A percentile compares a stretch with the other conserved stretches of the same genome.
Conservation (phyloP, 1,284 basidiomycete genomes). For the Grifola frondosa region DNA sequence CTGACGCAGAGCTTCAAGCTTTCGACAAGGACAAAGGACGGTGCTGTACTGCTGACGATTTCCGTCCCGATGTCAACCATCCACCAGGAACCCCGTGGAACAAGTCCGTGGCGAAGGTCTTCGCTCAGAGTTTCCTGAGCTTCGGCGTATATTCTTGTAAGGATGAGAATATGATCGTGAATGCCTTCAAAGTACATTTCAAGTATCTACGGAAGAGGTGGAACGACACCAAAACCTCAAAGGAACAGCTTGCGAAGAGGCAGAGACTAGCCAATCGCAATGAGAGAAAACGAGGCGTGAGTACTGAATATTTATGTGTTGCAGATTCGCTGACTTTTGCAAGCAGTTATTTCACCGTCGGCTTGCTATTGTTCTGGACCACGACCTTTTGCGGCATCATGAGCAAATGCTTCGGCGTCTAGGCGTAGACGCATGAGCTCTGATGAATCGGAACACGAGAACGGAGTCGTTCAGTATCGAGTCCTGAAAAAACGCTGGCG, state of each 20-base stretch:
- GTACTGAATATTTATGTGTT: not conserved
- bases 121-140: not conserved
- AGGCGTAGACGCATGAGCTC: constrained; percentile 4
- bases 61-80: constrained; percentile 1
- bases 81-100: not conserved
- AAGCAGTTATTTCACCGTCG: constrained; percentile 1
- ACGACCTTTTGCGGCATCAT: not conserved
- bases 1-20: not conserved
- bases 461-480: constrained; percentile 3
- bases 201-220: constrained; percentile 3
- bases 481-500: constrained; percentile 5
- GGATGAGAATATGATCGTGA: not conserved
- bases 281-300: not conserved
- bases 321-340: too few relatives aligned
- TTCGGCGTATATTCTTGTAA: not conserved
- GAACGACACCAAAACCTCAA: not conserved
- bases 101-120: not conserved
- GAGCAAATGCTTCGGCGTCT: not conserved
- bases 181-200: constrained; percentile 1
- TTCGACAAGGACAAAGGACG: constrained; percentile 1
- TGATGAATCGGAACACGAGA: constrained; percentile 3
- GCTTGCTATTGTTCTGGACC: not conserved
- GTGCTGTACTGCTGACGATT: not conserved
- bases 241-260: not conserved
- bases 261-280: not conserved